Base-by-base conservation (phyloP, 148 eudicot species). In the Diospyros lotus region DNA sequence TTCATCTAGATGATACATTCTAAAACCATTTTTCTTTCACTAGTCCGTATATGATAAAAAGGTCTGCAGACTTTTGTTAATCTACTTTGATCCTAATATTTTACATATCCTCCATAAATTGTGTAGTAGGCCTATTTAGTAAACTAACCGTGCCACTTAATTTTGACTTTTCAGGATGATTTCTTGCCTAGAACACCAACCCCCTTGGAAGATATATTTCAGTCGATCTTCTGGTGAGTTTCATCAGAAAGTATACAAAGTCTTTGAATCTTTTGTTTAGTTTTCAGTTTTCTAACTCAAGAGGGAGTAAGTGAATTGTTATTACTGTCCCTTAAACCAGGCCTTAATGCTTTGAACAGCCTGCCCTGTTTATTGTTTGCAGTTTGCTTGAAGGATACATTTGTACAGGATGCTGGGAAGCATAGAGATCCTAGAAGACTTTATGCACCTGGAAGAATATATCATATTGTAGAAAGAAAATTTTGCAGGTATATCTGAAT, bases 381-480 rank as follows among this genome's bases (percentile, higher is more conserved):
- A 66, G 76, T 90, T 75, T 95, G 99, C 84, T 84, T 92, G 91
- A 84, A 97, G 54, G 99, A 95, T 82, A 95, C 99, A 54, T 90
- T 92, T 80, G 83, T 92, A 76, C 90, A 94, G 4, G 96, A 95
- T 70, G 87, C 84, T 28, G 77, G 89, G 76, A 92, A 89, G 83
- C 94, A 90, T 78, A 82, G 77, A 79, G 98, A 93, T 84, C 93
- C 93, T 40, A 87, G 98, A 81, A 78, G 98, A 77, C 75, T 93
- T 18, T 93, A 92, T 84, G 97, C 97, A 72, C 99, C 99, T 64
- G 99, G 99, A 46, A 86, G 97, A 75, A 83, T 95, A 82, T 95
- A 89, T 80, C 99, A 95, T 79, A 89, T 95, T 63, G 99, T 95
- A 60, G 97, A 95, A 80, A 88, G 99, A 79, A 93, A 89, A 75